phyloP scores from a whole-genome alignment of 1,284 basidiomycete species.

The Meripilus lineatus region DNA sequence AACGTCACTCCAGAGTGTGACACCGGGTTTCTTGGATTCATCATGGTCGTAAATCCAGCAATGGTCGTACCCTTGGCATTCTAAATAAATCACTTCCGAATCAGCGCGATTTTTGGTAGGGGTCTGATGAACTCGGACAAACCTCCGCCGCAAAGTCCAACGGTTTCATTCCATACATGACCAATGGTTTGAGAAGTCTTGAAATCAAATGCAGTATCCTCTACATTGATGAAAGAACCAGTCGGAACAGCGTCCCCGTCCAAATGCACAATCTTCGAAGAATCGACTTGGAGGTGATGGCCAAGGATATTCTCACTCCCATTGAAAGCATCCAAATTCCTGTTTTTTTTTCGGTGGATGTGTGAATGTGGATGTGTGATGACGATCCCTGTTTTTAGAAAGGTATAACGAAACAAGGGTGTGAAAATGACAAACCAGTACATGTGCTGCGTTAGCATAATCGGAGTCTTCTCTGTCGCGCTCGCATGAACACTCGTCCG shows the following conservation, averaged over 20 bases:
- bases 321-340: slow-evolving; percentile 54
- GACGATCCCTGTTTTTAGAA: background rate
- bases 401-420: background rate
- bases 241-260: slow-evolving; percentile 47
- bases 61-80: slow-evolving; percentile 13
- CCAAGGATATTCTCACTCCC: slow-evolving; percentile 39
- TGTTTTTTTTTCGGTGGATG: slow-evolving; percentile 13
- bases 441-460: slow-evolving; percentile 54
- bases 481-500: slow-evolving; percentile 41
- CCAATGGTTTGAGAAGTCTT: slow-evolving; percentile 35
- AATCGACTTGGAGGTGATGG: slow-evolving; percentile 40
- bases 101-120: background rate
- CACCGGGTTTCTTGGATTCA: slow-evolving; percentile 11
- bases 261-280: slow-evolving; percentile 38
- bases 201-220: slow-evolving; percentile 43
- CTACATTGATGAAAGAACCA: slow-evolving; percentile 39
- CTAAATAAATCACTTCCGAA: background rate
- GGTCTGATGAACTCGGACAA: slow-evolving; percentile 4
- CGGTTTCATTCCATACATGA: slow-evolving; percentile 36
- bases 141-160: slow-evolving; percentile 36
- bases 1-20: slow-evolving; percentile 17
- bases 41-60: slow-evolving; percentile 16
- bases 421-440: slow-evolving; percentile 36
- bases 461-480: slow-evolving; percentile 49
- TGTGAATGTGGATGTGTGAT: background rate